A percentile compares a stretch with the other conserved stretches of the same genome.
Evolutionary conservation across 2,329 filamentous ascomycete species (phyloP).

Genomic region (Pseudogymnoascus destructans): DNA sequence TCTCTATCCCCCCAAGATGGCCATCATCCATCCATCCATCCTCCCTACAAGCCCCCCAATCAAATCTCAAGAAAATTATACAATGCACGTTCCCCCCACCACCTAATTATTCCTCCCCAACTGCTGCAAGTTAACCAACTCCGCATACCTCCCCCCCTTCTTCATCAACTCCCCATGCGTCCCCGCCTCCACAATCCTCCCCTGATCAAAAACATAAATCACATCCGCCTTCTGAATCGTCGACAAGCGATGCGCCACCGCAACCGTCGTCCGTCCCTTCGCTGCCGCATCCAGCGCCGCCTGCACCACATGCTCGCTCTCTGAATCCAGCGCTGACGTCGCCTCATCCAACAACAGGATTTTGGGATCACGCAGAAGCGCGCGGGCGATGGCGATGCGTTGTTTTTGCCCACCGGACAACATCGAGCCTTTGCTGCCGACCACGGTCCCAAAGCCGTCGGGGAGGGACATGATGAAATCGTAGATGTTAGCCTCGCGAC

Average conservation of each 20-base stretch:
- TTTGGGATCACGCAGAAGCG: constrained; percentile 79
- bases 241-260: constrained; percentile 80
- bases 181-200: constrained; percentile 71
- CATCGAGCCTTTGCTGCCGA: constrained; percentile 76
- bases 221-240: constrained; percentile 91
- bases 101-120: constrained; percentile 41
- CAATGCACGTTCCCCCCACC: not conserved
- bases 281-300: constrained; percentile 69
- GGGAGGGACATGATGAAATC: constrained; percentile 80
- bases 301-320: constrained; percentile 69
- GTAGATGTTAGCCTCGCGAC: constrained; percentile 83
- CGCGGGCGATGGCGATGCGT: constrained; percentile 78
- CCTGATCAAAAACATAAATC: constrained; percentile 94
- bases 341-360: constrained; percentile 76
- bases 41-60: not conserved
- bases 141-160: constrained; percentile 58
- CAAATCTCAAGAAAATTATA: not conserved
- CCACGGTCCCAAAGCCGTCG: constrained; percentile 73
- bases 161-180: constrained; percentile 63
- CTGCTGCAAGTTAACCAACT: constrained; percentile 70
- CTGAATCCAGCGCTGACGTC: constrained; percentile 62
- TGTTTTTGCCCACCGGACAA: constrained; percentile 90
- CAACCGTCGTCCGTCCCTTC: constrained; percentile 78
- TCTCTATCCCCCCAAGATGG: constrained; percentile 1
- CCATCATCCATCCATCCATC: not conserved